A percentile compares a stretch with the other conserved stretches of the same genome.
These are phyloP conservation scores for Penicillium dipodomyicola DNA, from an alignment of 495 filamentous ascomycete genomes.

Conservation along the genomic window DNA sequence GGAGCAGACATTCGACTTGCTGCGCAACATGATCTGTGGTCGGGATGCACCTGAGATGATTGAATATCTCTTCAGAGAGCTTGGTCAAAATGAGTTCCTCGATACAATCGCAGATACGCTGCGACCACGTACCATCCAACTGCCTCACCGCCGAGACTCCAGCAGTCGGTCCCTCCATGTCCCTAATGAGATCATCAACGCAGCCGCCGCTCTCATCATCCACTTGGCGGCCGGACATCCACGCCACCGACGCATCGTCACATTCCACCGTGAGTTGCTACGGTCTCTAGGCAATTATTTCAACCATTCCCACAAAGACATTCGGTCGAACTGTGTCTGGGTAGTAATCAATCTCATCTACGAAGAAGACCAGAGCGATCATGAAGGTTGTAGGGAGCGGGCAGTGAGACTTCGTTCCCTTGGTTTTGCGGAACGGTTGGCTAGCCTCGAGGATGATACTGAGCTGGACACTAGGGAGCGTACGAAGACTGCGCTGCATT, in stretches of 20 bases:
- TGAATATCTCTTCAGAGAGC: conserved; percentile 69
- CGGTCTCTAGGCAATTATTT: conserved; percentile 55
- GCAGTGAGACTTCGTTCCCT: conserved; percentile 64
- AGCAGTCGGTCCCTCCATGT: conserved; percentile 33
- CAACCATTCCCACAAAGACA: conserved; percentile 62
- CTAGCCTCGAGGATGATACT: conserved; percentile 64
- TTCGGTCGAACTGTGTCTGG: conserved; percentile 75
- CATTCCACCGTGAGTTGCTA: conserved; percentile 58
- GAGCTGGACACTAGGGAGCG: conserved; percentile 81
- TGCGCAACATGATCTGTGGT: conserved; percentile 84
- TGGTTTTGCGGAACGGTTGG: conserved; percentile 66
- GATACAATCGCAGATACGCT: conserved; percentile 73
- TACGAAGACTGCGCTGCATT: conserved; percentile 72
- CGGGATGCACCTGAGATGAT: conserved; percentile 70
- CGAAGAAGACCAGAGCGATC: conserved; percentile 68
- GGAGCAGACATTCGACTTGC: conserved; percentile 82
- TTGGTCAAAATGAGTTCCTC: conserved; percentile 76
- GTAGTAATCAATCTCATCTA: conserved; percentile 80
- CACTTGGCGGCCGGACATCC: conserved; percentile 81
- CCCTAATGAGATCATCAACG: conserved; percentile 71
- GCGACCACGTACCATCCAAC: conserved; percentile 48
- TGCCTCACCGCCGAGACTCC: conserved; percentile 39
- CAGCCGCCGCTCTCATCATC: conserved; percentile 73
- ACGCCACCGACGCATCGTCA: conserved; percentile 71
- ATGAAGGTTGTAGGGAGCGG: conserved; percentile 57